Base-by-base conservation (phyloP, 192 early-diverging fungal genomes). In the Podila epicladia region DNA sequence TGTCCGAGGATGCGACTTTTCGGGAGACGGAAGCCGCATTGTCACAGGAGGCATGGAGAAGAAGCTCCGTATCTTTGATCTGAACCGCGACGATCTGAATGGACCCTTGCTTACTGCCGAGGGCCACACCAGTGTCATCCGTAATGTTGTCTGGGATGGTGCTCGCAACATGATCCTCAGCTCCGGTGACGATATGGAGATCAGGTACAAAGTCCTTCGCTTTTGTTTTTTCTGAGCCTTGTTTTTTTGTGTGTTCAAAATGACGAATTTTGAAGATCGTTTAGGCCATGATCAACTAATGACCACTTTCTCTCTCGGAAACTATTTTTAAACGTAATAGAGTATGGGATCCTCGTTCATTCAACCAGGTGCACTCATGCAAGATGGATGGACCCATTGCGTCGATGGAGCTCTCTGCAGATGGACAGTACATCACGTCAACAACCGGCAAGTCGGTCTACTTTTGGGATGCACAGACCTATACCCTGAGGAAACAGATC, bases 1-100 rank as follows among this genome's bases (percentile, higher is more conserved):
- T 84, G 95, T 97, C 32, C 91, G 94, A 62, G 86, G 89, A 66
- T 92, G 94, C 55, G 96, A 97, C 71, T 91, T 97, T 73, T 89
- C 85, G 5, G 88, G 89, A 35, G 94, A 93, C 76, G 89, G 87
- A 3, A 87, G 85, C 8, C 87, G 86, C 37, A 91, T 97, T 31
- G 79, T 95, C 9, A 96, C 96, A 2, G 96, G 93, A 48, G 93
- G 95, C 45, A 87, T 89, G 69, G 96, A 97, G 84, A 94, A 94
- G 83, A 88, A 90, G 29, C 77, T 97, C 22, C 87, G 93, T 26
- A 77, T 97, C 58, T 97, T 93, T 80, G 96, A 97, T 72, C 69
- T 96, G 45, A 80, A 89, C 63, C 64, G 84, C 68, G 65, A 89
- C 45, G 76, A 88, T 57, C 49, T 68, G 4, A 68, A 69, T 15